These are phyloP conservation scores for Candida gigantensis DNA, from an alignment of 1,139 yeast species.

Conservation along the genomic window DNA sequence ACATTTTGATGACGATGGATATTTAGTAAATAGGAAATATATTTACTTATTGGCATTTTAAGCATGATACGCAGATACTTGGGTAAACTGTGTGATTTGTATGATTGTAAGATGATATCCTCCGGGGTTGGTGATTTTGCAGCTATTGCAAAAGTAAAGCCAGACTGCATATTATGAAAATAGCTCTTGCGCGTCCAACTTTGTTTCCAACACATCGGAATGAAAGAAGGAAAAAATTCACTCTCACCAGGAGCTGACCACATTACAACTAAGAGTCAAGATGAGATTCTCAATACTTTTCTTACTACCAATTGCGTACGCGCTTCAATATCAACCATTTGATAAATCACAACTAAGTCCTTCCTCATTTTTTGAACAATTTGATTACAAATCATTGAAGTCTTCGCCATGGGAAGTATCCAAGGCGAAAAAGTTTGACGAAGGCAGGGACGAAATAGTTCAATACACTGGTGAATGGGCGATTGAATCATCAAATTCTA, in stretches of 20 bases:
- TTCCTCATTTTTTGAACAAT: constrained; percentile 70
- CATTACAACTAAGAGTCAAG: not conserved
- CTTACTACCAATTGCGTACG: not conserved
- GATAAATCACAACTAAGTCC: constrained; percentile 26
- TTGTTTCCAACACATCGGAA: no score
- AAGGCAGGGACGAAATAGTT: constrained; percentile 27
- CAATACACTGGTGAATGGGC: constrained; percentile 74
- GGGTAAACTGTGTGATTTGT: no score
- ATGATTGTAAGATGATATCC: no score
- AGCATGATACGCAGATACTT: no score
- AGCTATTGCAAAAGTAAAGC: no score
- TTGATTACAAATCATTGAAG: constrained; percentile 40
- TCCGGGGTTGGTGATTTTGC: no score
- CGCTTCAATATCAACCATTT: constrained; percentile 30
- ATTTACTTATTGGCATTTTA: no score
- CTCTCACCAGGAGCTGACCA: no score
- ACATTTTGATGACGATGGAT: no score
- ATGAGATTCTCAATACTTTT: not conserved
- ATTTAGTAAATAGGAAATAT: no score
- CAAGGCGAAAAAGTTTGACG: constrained; percentile 54
- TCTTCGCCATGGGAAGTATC: constrained; percentile 66
- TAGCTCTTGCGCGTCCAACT: no score
- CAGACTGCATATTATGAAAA: no score
- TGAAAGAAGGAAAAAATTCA: not conserved
- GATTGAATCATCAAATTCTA: constrained; percentile 49